Conservation (phyloP, 495 filamentous ascomycete genomes). For the Chlorociboria aeruginascens region DNA sequence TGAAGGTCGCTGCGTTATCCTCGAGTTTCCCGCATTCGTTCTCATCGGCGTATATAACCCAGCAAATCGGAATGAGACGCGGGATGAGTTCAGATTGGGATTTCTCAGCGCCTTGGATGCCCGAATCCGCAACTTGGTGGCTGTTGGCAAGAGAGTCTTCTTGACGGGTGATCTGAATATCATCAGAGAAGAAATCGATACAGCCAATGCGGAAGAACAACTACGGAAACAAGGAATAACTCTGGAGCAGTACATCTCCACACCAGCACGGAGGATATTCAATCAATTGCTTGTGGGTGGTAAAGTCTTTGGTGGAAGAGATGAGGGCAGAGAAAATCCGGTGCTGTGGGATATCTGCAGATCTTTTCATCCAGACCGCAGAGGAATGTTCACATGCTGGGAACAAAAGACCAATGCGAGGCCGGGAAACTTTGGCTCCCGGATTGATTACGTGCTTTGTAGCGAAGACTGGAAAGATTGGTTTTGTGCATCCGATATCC, state of each 20-base stretch:
- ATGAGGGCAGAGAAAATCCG: conserved; percentile 59
- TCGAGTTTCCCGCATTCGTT: conserved; percentile 94
- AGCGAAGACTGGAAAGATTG: conserved; percentile 69
- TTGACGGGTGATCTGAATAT: conserved; percentile 90
- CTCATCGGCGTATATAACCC: conserved; percentile 85
- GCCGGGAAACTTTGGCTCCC: conserved; percentile 79
- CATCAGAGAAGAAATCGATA: conserved; percentile 59
- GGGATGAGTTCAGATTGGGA: conserved; percentile 69
- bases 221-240: conserved; percentile 58
- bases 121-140: conserved; percentile 72
- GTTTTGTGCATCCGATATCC: conserved; percentile 83
- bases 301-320: conserved; percentile 54
- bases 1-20: conserved; percentile 82
- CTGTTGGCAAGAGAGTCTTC: conserved; percentile 68
- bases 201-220: conserved; percentile 53
- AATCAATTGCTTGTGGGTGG: conserved; percentile 73
- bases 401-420: conserved; percentile 76
- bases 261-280: conserved; percentile 66
- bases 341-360: conserved; percentile 81
- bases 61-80: conserved; percentile 72
- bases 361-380: conserved; percentile 63
- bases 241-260: conserved; percentile 57
- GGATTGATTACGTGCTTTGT: conserved; percentile 90
- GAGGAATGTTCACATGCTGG: conserved; percentile 96
- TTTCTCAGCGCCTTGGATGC: conserved; percentile 73